phyloP scores from a whole-genome alignment of 2,329 filamentous ascomycete species.

The Penicillium occitanis region DNA sequence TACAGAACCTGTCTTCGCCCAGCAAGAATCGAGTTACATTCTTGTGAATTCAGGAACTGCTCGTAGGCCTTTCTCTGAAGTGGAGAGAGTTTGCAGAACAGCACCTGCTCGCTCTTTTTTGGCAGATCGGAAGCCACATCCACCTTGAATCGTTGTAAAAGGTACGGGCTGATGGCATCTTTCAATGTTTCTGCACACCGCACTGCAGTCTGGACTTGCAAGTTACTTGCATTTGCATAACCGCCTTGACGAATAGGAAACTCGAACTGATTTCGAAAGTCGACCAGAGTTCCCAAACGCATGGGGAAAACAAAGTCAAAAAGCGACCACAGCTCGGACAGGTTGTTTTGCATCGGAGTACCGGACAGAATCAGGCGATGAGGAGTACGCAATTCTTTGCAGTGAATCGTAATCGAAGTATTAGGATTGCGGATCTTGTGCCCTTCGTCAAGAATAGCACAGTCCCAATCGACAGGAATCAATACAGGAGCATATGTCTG shows the following conservation, averaged over 20 bases:
- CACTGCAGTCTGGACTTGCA: constrained; percentile 91
- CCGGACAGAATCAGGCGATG: constrained; percentile 93
- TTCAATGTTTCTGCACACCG: constrained; percentile 93
- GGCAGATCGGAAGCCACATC: constrained; percentile 93
- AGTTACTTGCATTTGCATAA: constrained; percentile 90
- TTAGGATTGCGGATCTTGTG: constrained; percentile 98
- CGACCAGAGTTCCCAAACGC: constrained; percentile 86
- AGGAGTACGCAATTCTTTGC: constrained; percentile 86
- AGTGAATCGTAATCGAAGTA: constrained; percentile 88
- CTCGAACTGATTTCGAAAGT: constrained; percentile 88
- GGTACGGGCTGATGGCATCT: constrained; percentile 87
- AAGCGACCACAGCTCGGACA: constrained; percentile 91
- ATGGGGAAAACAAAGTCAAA: constrained; percentile 98
- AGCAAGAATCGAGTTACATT: constrained; percentile 78
- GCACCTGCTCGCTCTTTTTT: constrained; percentile 91
- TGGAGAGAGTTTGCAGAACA: constrained; percentile 89
- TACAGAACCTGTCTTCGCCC: constrained; percentile 77
- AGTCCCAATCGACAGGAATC: constrained; percentile 83
- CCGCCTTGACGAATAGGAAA: constrained; percentile 90
- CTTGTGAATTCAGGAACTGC: constrained; percentile 74
- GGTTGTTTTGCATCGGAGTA: constrained; percentile 96
- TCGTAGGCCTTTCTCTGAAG: constrained; percentile 79
- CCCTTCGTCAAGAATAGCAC: constrained; percentile 91
- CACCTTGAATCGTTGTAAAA: constrained; percentile 86
- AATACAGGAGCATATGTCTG: constrained; percentile 85